Percentiles rank a stretch among this genome's conserved stretches.
phyloP scores from a whole-genome alignment of 2,329 filamentous ascomycete genomes.

The Mycosphaerella sp. region DNA sequence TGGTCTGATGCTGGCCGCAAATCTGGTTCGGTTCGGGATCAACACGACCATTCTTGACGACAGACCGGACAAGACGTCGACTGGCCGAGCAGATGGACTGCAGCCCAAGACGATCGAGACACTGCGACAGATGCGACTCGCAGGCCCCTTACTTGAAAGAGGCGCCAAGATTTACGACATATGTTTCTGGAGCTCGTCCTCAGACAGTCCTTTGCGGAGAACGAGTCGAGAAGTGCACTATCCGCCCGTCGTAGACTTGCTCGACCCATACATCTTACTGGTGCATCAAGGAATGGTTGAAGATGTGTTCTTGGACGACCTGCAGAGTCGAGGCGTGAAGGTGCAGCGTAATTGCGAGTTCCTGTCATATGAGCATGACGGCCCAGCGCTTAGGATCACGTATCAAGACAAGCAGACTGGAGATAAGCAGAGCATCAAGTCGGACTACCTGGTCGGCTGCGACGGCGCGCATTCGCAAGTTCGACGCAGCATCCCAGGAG shows the following conservation, averaged over 20 bases:
- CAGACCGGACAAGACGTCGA: constrained; percentile 59
- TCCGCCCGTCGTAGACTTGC: constrained; percentile 48
- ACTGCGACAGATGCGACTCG: constrained; percentile 65
- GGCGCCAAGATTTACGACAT: constrained; percentile 70
- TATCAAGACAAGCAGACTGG: constrained; percentile 38
- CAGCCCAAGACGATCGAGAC: constrained; percentile 77
- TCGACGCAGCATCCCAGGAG: constrained; percentile 54
- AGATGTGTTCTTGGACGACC: constrained; percentile 62
- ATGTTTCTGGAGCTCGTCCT: constrained; percentile 55
- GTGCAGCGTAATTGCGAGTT: constrained; percentile 62
- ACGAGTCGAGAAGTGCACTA: constrained; percentile 64
- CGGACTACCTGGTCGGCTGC: constrained; percentile 64
- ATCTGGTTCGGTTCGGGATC: constrained; percentile 60
- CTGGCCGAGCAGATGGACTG: constrained; percentile 64
- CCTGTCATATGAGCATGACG: constrained; percentile 43
- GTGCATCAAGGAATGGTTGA: constrained; percentile 72
- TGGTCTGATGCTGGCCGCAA: constrained; percentile 42
- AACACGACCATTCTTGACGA: constrained; percentile 63
- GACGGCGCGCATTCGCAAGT: constrained; percentile 69
- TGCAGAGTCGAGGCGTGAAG: constrained; percentile 56
- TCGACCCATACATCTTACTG: constrained; percentile 50
- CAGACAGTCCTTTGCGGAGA: constrained; percentile 47
- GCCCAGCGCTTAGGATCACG: constrained; percentile 38
- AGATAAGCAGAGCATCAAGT: constrained; percentile 42
- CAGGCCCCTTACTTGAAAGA: constrained; percentile 59